Evolutionary conservation across 2,329 filamentous ascomycete species (phyloP), one percentile per base, ranked within the genome.

Genomic region (Taxawa tesnikishii): DNA sequence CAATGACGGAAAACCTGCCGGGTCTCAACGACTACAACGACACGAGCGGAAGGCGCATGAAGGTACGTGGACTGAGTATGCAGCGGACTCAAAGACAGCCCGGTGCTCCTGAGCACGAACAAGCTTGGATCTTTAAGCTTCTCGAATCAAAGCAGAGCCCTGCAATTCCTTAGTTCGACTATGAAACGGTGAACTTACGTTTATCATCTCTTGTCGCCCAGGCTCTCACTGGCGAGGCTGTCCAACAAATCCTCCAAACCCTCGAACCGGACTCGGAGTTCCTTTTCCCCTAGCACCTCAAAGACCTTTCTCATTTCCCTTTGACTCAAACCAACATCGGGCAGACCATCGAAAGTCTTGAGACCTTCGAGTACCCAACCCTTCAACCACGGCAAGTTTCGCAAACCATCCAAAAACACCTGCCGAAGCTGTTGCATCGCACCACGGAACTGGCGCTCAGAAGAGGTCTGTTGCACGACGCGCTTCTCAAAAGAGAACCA

Each of bases 341-440:
- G 24, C 9, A 36, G 28, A 11, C 28, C 23, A 10, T 34, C 34
- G 18, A 59, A 44, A 24, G 60, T 52, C 27, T 59, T 58, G 36
- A 79, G 73, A 0, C 68, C 75, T 15, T 68, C 37, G 53, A 79
- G 60, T 26, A 73, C 54, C 29, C 74, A 62, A 23, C 66, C 61
- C 48, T 80, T 79, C 2, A 62, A 67, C 74, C 75, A 80, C 0
- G 77, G 77, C 44, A 75, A 63, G 11, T 60, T 55, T 26, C 63
- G 58, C 39, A 80, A 44, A 0, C 69, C 45, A 28, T 40, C 39
- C 15, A 48, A 38, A 9, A 50, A 41, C 18, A 43, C 28, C n/a
- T 45, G 33, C 15, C 35, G 39, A 23, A 39, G 12, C 18, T 24
- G 31, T 19, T 30, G n/a, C 3, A 33, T 31, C 15, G 31, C 27